Base-by-base conservation (phyloP, 192 early-diverging fungal genomes). In the Cetraspora pellucida region DNA sequence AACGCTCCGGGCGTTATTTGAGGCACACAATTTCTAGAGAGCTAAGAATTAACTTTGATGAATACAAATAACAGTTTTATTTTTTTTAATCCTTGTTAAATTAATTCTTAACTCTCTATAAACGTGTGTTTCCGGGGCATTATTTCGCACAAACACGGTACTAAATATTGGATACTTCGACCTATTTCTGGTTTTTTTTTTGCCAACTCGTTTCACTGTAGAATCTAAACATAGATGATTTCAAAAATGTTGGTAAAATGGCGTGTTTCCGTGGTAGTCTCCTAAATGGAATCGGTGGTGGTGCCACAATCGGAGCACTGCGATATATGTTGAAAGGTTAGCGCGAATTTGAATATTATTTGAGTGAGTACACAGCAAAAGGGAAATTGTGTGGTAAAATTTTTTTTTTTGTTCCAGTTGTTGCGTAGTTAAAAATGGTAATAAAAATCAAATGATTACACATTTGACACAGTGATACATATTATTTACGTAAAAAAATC, bases 211-310 rank as follows among this genome's bases (percentile, higher is more conserved):
- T 13, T 54, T 54, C 50, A 49, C 46, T 64, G 37, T 79, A 85
- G 84, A 83, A 78, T 6, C 71, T 85, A 28, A 83, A 71, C 54
- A 16, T 77, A 13, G 78, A 85, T 44, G 84, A 85, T 61, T 81
- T 85, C 37, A 81, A 82, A 75, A 78, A 81, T 58, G 65, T 83
- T 7, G 71, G 65, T 23, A 71, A 83, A 61, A 83, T 83, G 43
- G 82, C 85, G 10, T 86, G 85, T 74, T 81, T 81, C 11, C 81
- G 85, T 58, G 77, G 78, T 49, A 77, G 83, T 46, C 45, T 86
- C 23, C 57, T 86, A 0, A 84, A 83, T 58, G 85, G 85, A 44
- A 84, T 86, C 10, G 80, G 81, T 10, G 77, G 77, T 47, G 85
- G 81, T 37, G 45, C 80, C 13, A 71, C 72, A 30, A 57, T 82